Evolutionary conservation across 306 rosid species (phyloP).

Genomic region (Parietaria judaica): DNA sequence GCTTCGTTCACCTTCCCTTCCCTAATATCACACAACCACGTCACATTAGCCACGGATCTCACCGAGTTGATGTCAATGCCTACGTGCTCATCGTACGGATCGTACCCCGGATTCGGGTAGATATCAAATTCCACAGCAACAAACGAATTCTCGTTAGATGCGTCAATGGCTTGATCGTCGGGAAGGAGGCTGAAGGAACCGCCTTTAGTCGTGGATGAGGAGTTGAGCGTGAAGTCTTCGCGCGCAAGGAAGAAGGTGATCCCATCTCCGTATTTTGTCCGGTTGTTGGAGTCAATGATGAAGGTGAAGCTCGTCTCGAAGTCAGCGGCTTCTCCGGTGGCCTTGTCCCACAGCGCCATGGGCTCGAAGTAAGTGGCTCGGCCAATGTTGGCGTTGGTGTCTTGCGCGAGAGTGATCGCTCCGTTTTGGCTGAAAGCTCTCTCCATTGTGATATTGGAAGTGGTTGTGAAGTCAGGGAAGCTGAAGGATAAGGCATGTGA

Average conservation of each 20-base stretch:
- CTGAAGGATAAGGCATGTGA: neutral
- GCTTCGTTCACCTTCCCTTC: conserved; percentile 23
- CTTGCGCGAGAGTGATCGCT: conserved; percentile 9
- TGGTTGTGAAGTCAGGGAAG: neutral
- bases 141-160: conserved; percentile 22
- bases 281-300: conserved; percentile 16
- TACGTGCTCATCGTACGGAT: conserved; percentile 26
- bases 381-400: conserved; percentile 14
- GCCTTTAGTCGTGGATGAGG: conserved; percentile 1
- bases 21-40: conserved; percentile 22
- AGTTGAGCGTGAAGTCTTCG: conserved; percentile 13
- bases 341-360: conserved; percentile 34
- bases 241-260: conserved; percentile 43
- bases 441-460: conserved; percentile 7
- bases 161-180: neutral
- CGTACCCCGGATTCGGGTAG: neutral
- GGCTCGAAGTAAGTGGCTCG: conserved; percentile 23
- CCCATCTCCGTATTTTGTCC: conserved; percentile 12
- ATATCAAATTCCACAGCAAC: conserved; percentile 52
- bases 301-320: conserved; percentile 39
- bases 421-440: conserved; percentile 10
- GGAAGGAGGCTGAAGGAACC: conserved; percentile 36
- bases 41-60: conserved; percentile 14
- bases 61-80: conserved; percentile 39
- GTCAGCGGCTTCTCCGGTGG: conserved; percentile 23